phyloP scores from a whole-genome alignment of 2,329 filamentous ascomycete species.

The Cadophora malorum region DNA sequence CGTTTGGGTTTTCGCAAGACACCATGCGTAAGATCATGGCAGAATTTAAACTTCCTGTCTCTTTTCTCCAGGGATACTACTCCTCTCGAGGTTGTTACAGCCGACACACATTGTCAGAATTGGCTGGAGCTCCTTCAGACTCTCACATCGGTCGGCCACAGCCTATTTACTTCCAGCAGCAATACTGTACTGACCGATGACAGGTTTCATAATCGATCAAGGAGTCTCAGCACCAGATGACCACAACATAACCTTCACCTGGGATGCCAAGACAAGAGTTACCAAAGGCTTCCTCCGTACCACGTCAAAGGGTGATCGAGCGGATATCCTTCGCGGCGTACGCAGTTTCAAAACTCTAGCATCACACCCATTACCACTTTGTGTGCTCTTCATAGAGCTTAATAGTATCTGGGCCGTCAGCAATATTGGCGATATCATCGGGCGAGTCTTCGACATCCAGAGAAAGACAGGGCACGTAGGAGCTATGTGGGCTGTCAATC shows the following conservation, averaged over 20 bases:
- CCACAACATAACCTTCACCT: background rate
- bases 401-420: background rate
- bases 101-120: background rate
- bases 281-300: background rate
- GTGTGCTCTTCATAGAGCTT: background rate
- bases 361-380: background rate
- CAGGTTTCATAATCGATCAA: background rate
- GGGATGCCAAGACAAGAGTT: background rate
- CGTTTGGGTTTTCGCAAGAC: background rate
- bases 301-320: background rate
- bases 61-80: background rate
- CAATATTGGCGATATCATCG: background rate
- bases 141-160: background rate
- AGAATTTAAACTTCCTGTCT: background rate
- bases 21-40: background rate
- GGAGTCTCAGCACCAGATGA: background rate
- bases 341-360: background rate
- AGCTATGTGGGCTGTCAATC: slow-evolving; percentile 10
- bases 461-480: slow-evolving; percentile 4
- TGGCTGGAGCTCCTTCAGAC: background rate
- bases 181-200: background rate
- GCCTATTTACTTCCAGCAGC: too few species aligned
- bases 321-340: background rate
- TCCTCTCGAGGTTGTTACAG: background rate
- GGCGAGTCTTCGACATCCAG: background rate